Evolutionary conservation across 768 basidiomycete genomes (phyloP), one percentile per base, ranked within the genome.

Genomic region (Clavulina sp.): DNA sequence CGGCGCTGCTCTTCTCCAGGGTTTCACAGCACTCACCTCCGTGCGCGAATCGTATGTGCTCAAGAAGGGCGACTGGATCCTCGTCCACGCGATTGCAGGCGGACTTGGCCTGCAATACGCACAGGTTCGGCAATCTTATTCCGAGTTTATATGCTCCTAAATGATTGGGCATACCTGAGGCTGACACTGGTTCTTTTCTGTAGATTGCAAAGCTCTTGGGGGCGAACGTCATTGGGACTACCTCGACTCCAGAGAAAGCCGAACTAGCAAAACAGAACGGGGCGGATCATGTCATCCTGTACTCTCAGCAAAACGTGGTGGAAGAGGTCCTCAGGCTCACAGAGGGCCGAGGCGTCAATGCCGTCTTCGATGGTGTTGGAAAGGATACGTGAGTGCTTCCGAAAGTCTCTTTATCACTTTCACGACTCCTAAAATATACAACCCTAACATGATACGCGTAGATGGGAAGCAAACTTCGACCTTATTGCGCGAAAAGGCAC

Each of bases 321-420:
- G 61, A 80, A 57, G 73, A 78, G 43, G 84, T 85, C 16, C 62
- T 80, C 50, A 78, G 82, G 58, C 65, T 88, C 50, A 88, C 87
- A 0, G 76, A 76, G 38, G 84, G 84, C 5, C 71, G 78, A 57
- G 85, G 87, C 16, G 84, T 89, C 3, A 75, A 93, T 56, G 92
- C 77, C 16, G 75, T 88, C 23, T 93, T 82, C 60, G 93, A 99
- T 60, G 93, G 93, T 28, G 88, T 99, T n/a, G 93, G 93, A 1
- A 92, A 85, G 69, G 84, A 88, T 63, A 96, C 91, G 75, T 92
- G 66, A 53, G 83, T 70, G 1, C 28, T n/a, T n/a, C n/a, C n/a
- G n/a, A n/a, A n/a, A 52, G 18, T 13, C 26, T 13, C 43, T 33
- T 52, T 41, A 48, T 28, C 16, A 5, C 43, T 53, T 23, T 41